Conservation (phyloP, 2,329 filamentous ascomycete genomes). For the Botrytis galanthina region DNA sequence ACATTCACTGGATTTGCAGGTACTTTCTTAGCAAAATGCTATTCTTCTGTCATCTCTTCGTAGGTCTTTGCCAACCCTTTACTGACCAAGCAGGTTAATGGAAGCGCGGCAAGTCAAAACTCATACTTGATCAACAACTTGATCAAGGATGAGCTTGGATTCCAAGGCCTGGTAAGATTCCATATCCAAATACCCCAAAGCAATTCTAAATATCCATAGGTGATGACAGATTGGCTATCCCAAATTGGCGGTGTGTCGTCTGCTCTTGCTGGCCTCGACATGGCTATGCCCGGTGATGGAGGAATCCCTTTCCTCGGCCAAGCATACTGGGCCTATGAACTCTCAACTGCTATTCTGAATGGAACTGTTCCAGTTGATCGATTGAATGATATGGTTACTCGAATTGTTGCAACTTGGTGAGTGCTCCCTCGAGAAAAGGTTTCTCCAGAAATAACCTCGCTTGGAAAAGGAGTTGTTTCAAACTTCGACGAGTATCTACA, state of each 20-base stretch:
- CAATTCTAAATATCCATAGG: constrained; percentile 40
- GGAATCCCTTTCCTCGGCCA: constrained; percentile 50
- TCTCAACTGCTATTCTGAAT: constrained; percentile 55
- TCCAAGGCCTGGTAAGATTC: constrained; percentile 52
- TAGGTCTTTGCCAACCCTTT: background rate
- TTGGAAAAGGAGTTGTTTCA: background rate
- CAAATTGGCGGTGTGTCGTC: constrained; percentile 59
- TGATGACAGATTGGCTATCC: constrained; percentile 69
- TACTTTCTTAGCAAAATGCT: background rate
- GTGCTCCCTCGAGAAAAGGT: background rate
- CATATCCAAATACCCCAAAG: background rate
- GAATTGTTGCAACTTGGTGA: constrained; percentile 56
- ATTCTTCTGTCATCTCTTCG: background rate
- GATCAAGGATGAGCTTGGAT: constrained; percentile 71
- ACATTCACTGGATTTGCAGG: background rate
- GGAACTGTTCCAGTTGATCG: constrained; percentile 55
- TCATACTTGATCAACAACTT: constrained; percentile 66
- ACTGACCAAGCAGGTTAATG: constrained; percentile 46
- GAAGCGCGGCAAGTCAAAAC: constrained; percentile 65
- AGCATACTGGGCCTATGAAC: constrained; percentile 54
- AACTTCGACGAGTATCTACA: background rate
- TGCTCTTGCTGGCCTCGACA: constrained; percentile 62
- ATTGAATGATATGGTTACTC: constrained; percentile 56
- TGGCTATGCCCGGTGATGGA: constrained; percentile 67
- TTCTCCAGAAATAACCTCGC: background rate